Evolutionary conservation across 2,329 filamentous ascomycete species (phyloP), one percentile per base, ranked within the genome.

Genomic region (Colletotrichum falcatum): DNA sequence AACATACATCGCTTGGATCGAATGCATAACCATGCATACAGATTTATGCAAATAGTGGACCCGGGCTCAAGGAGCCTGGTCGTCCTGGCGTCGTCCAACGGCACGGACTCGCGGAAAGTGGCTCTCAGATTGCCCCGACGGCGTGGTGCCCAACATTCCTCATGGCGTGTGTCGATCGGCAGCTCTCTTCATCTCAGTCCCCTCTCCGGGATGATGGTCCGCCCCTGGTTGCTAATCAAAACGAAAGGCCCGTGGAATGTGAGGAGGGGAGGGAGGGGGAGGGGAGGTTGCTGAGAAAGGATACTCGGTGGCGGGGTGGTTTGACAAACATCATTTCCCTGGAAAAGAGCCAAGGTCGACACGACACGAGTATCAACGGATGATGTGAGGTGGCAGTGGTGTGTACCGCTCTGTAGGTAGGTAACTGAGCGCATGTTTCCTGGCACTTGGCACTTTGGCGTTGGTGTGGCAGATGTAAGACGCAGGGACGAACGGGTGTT

Each of bases 261-360:
- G 49, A 42, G 42, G 59, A 42, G 54, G 54, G 39, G 54, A 46
- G 39, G 46, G 61, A 56, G 54, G 39, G 39, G 39, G 48, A 53
- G 56, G 58, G 35, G 46, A 66, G 35, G 66, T 61, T 46, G 67
- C 54, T 44, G 67, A 58, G 35, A 70, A 53, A 67, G 64, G 68
- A 63, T 37, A 63, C 39, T 71, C 53, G 58, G 53, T 68, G 64
- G 65, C 59, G 53, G 51, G 58, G n/a, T n/a, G 68, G 58, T 63
- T 30, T 63, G 65, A 26, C 68, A 63, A 63, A 71, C 59, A 71
- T 63, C 58, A 68, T 71, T 68, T 71, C 68, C 64, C 59, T 59
- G 53, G 53, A 46, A 63, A 39, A 39, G 33, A 49, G 55, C 62
- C 33, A 61, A 51, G 37, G 44, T 49, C n/a, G n/a, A 23, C 20